Evolutionary conservation across 1,284 basidiomycete genomes (phyloP).

Genomic region (Irpex rosettiformis): DNA sequence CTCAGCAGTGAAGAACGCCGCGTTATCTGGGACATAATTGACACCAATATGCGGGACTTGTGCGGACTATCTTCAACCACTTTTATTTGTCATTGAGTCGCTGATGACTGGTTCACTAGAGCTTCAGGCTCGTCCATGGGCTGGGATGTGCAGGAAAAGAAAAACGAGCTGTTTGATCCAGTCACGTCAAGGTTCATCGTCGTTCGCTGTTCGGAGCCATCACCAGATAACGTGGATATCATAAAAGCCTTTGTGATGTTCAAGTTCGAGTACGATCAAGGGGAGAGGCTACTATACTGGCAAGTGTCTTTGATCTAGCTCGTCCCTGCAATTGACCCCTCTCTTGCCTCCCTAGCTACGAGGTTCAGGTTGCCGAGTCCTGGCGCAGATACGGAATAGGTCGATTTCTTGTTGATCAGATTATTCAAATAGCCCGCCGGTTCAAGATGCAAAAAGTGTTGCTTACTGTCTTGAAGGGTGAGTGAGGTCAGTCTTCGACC

Average conservation of each 20-base stretch:
- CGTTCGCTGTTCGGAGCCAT: constrained; percentile 23
- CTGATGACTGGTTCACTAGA: constrained; percentile 28
- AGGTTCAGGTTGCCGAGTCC: constrained; percentile 53
- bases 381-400: constrained; percentile 56
- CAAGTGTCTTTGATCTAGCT: constrained; percentile 25
- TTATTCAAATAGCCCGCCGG: constrained; percentile 46
- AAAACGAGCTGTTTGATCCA: constrained; percentile 54
- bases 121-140: constrained; percentile 59
- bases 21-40: constrained; percentile 51
- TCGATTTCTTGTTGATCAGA: constrained; percentile 41
- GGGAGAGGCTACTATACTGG: constrained; percentile 65
- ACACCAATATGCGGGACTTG: constrained; percentile 56
- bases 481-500: neutral
- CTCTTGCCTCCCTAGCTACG: constrained; percentile 48
- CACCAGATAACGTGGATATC: constrained; percentile 8
- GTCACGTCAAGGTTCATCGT: constrained; percentile 56
- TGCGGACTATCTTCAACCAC: constrained; percentile 26
- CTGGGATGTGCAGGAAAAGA: constrained; percentile 59
- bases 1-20: constrained; percentile 36
- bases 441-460: constrained; percentile 64
- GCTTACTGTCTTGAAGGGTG: constrained; percentile 73
- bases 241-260: constrained; percentile 56
- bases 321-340: neutral
- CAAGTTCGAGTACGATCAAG: constrained; percentile 66
- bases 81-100: neutral